Evolutionary conservation across 306 rosid genomes (phyloP), one percentile per base, ranked within the genome.

Genomic region (Medicago lupulina): DNA sequence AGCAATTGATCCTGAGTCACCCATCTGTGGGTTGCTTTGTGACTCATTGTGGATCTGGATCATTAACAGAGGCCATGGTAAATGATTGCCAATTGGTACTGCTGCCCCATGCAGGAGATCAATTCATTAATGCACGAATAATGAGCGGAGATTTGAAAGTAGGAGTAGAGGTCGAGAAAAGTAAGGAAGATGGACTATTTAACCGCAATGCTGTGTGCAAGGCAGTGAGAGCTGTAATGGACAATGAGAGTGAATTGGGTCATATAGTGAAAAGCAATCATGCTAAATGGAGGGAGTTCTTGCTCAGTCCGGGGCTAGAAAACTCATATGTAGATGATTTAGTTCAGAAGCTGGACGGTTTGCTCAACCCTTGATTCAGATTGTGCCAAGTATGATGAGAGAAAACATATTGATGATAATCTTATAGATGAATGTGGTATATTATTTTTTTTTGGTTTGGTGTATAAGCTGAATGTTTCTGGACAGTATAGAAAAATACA

Each of bases 11-110:
- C 17, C 66, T 90, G 80, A 83, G 74, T 61, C 95, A 89, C 80
- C 87, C 89, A 31, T 89, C 92, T 1, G 89, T 92, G 34, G 97
- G 96, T 36, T 90, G 94, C 82, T 90, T 90, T 69, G 90, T 92
- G 14, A 88, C 97, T 6, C 96, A 92, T 66, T 90, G 93, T 40
- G 96, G 97, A 17, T 79, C 92, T 1, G 93, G 96, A 15, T 88
- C 97, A 34, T 41, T 88, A 38, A 70, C 83, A 23, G 96, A 92
- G 84, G 92, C 84, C 5, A 38, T 87, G 80, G 67, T 84, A 69
- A 88, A 9, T 38, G 81, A 87, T 34, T 86, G 89, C 41, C 93
- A 87, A 62, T 12, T 90, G 58, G 91, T 90, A 38, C 66, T 90
- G 8, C 65, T 92, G 2, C 96, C 96, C 6, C 40, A 74, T 0